Evolutionary conservation across 495 filamentous ascomycete genomes (phyloP).

Genomic region (Oleoguttula mirabilis): DNA sequence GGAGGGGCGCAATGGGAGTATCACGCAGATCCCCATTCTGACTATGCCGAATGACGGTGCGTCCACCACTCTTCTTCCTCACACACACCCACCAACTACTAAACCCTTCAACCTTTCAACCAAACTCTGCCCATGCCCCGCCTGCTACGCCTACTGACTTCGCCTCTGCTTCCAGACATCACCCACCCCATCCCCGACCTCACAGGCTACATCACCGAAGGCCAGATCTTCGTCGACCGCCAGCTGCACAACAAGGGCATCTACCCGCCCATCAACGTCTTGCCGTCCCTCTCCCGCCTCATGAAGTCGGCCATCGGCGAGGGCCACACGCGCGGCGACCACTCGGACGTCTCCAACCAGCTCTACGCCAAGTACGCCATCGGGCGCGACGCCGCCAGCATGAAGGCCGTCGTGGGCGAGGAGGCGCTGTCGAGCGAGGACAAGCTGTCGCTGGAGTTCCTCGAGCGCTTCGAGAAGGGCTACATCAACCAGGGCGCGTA

Average conservation of each 20-base stretch:
- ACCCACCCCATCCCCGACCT: constrained; percentile 98
- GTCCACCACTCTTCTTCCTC: no score
- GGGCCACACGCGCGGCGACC: constrained; percentile 87
- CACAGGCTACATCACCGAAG: constrained; percentile 97
- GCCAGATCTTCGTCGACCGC: constrained; percentile 96
- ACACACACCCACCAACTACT: no score
- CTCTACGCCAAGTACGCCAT: constrained; percentile 99
- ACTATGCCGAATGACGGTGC: constrained; percentile 97
- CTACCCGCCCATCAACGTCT: constrained; percentile 97
- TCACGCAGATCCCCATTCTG: constrained; percentile 97
- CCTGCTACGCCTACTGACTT: constrained; percentile 4
- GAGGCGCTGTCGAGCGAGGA: constrained; percentile 92
- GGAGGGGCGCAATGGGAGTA: constrained; percentile 90
- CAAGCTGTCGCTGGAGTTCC: constrained; percentile 93
- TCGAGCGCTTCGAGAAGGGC: constrained; percentile 90
- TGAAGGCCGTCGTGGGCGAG: constrained; percentile 99
- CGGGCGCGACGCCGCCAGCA: constrained; percentile 90
- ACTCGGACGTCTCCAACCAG: constrained; percentile 97
- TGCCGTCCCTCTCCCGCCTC: constrained; percentile 94
- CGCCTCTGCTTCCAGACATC: constrained; percentile 82
- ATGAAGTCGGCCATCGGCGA: constrained; percentile 99
- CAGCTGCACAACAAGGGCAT: constrained; percentile 91
- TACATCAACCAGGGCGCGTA: constrained; percentile 92
- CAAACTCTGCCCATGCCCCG: constrained; percentile 3
- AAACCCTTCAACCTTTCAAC: no score